These are phyloP conservation scores for Nakazawaea wickerhamii DNA, from an alignment of 805 yeast genomes.

Conservation along the genomic window DNA sequence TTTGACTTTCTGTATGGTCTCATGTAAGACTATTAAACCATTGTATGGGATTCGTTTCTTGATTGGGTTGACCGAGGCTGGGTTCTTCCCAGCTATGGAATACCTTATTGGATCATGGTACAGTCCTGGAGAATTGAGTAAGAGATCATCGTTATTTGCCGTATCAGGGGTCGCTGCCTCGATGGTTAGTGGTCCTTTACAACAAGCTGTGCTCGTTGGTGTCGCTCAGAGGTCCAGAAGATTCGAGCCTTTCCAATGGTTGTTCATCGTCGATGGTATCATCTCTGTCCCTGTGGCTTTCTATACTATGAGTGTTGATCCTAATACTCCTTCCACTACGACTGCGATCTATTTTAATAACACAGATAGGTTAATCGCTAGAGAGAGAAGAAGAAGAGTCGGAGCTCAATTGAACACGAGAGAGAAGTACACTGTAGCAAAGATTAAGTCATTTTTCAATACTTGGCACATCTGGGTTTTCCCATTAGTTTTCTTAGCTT, in stretches of 20 bases:
- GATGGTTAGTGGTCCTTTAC: constrained; percentile 33
- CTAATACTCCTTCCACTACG: constrained; percentile 42
- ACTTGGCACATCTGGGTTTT: constrained; percentile 46
- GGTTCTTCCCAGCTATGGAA: constrained; percentile 45
- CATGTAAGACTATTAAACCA: constrained; percentile 23
- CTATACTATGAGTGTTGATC: constrained; percentile 36
- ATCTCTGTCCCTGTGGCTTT: constrained; percentile 31
- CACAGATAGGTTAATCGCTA: constrained; percentile 38
- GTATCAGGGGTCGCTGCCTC: constrained; percentile 31
- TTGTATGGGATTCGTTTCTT: constrained; percentile 31
- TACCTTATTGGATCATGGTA: constrained; percentile 35
- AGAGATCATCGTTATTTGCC: constrained; percentile 30
- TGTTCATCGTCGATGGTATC: constrained; percentile 41
- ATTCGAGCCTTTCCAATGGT: constrained; percentile 38
- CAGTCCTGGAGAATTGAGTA: constrained; percentile 28
- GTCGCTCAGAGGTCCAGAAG: constrained; percentile 16
- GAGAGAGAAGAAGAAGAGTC: constrained; percentile 39
- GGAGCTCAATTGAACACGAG: constrained; percentile 39
- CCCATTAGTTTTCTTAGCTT: constrained; percentile 34
- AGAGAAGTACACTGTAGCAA: constrained; percentile 34
- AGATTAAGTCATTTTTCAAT: constrained; percentile 35
- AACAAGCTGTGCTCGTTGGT: constrained; percentile 26
- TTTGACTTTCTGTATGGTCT: constrained; percentile 32
- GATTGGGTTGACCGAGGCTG: constrained; percentile 40
- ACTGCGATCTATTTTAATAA: constrained; percentile 36